Base-by-base conservation (phyloP, 352 stramenopile species). In the Aphanomyces cochlioides region DNA sequence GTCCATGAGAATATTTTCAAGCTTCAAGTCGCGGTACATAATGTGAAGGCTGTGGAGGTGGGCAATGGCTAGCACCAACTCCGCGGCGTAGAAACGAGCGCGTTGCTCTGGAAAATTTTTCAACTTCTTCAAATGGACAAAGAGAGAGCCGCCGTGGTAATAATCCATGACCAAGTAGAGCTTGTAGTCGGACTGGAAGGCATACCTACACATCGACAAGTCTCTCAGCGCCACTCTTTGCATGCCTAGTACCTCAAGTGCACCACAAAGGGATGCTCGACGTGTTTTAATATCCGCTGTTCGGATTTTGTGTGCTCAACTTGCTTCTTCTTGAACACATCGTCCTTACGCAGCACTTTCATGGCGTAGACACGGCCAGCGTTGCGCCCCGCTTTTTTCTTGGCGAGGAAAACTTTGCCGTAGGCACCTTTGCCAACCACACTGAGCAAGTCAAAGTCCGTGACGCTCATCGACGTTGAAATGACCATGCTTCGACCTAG, bases 131-230 rank as follows among this genome's bases (percentile, higher is more conserved):
- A 96, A 47, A 72, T 96, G 89, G 43, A 92, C 79, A 72, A 94
- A 94, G 28, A 96, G 75, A 68, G 84, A 91, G 17, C 89, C 89
- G 37, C 89, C 89, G 48, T 77, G 83, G 77, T 92, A 96, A 74
- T 96, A 96, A 56, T 96, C 89, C 82, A 96, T 92, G 7, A 96
- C 87, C 17, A 96, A 60, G 59, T 95, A 95, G 41, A 96, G 72
- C 69, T 95, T 95, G 74, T 93, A 79, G 38, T 90, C 72, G 66
- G 92, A 93, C 76, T 96, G 89, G 76, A 96, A 96, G 3, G 88
- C 86, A 56, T 72, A 73, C 13, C 63, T 69, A 69, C 17, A 8
- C 37, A 5, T 6, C n/a, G 12, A 28, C 28, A 28, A 28, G 0
- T 28, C 28, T 28, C 28, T 28, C 28, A 28, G 28, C 28, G 28